These are phyloP conservation scores for Malassezia furfur DNA, from an alignment of 1,284 basidiomycete genomes.

Conservation along the genomic window DNA sequence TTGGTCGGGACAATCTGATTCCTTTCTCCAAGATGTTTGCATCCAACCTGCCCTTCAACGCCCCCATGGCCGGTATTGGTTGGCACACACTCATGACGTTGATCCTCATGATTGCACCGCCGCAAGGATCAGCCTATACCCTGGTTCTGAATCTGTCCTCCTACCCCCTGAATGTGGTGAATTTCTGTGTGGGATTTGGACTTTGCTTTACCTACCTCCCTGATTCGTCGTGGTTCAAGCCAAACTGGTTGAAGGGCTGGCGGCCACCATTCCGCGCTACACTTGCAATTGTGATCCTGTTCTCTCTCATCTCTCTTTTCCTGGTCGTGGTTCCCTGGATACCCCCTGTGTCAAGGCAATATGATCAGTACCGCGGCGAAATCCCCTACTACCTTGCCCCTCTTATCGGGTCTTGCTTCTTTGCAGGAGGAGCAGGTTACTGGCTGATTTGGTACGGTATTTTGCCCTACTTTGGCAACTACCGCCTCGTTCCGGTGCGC, in stretches of 20 bases:
- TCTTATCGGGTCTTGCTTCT: slow-evolving; percentile 34
- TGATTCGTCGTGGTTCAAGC: slow-evolving; percentile 1
- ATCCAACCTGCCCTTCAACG: slow-evolving; percentile 52
- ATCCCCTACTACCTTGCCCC: slow-evolving; percentile 23
- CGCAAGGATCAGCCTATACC: slow-evolving; percentile 55
- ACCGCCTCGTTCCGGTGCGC: slow-evolving; percentile 40
- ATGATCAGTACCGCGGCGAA: slow-evolving; percentile 5
- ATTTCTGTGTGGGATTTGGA: slow-evolving; percentile 56
- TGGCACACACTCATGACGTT: slow-evolving; percentile 50
- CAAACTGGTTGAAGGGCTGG: slow-evolving; percentile 27
- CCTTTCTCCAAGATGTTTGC: slow-evolving; percentile 53
- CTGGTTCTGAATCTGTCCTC: slow-evolving; percentile 58
- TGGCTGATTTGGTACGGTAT: slow-evolving; percentile 54
- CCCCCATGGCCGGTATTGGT: slow-evolving; percentile 53
- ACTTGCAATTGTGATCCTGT: slow-evolving; percentile 56
- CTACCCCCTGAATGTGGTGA: slow-evolving; percentile 52
- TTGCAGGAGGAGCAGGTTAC: slow-evolving; percentile 52
- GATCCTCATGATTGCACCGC: slow-evolving; percentile 56
- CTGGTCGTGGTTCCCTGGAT: slow-evolving; percentile 57
- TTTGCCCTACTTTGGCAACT: slow-evolving; percentile 53
- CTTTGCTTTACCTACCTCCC: slow-evolving; percentile 50
- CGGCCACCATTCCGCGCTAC: slow-evolving; percentile 22
- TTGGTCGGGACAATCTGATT: slow-evolving; percentile 56
- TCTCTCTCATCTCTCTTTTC: slow-evolving; percentile 55
- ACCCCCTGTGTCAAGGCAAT: slow-evolving; percentile 45